Base-by-base conservation (phyloP, 208 protist genomes). In the Leishmania major region DNA sequence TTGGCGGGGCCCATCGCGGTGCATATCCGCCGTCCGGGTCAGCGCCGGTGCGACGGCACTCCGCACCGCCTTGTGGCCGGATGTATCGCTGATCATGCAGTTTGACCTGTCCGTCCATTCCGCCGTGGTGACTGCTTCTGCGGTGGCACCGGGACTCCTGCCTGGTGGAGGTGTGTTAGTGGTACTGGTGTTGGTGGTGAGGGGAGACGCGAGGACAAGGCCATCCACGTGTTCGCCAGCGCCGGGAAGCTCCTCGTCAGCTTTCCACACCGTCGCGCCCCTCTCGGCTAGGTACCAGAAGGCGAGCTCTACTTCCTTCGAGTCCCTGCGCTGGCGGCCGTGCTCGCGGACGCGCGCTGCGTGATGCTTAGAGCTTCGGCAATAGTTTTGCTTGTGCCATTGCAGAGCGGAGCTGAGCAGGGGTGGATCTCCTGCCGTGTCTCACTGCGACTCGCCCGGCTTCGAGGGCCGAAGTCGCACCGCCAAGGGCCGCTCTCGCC, bases 1-100 rank as follows among this genome's bases (percentile, higher is more conserved):
- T 91, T 73, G 90, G 90, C 11, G 87, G 90, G 87, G 35, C 77
- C 62, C n/a, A 79, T 91, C 40, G 85, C 82, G 43, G 75, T 90
- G 19, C 35, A 89, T 35, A 60, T 72, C 59, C 17, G 25, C 31
- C 31, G 40, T n/a, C 40, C 37, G 22, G 45, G 25, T 19, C 70
- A 49, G 25, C 66, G 35, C 51, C 25, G 69, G 19, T 3, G 40
- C 57, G 40, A n/a, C 10, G 57, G 35, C n/a, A 22, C 49, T 35
- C 66, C 35, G n/a, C 35, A 35, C 35, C 35, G 43, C 75, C 31
- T 15, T 69, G 45, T 17, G 49, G 1, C 47, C 13, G 7, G 57
- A 47, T 49, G 13, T 53, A 8, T 10, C 76, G 2, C 37, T 40
- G 5, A 49, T 71, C 22, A 60, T 45, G 43, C 55, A 55, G 25